Evolutionary conservation across 2,329 filamentous ascomycete species (phyloP).

Genomic region (Paecilomyces fulvus): DNA sequence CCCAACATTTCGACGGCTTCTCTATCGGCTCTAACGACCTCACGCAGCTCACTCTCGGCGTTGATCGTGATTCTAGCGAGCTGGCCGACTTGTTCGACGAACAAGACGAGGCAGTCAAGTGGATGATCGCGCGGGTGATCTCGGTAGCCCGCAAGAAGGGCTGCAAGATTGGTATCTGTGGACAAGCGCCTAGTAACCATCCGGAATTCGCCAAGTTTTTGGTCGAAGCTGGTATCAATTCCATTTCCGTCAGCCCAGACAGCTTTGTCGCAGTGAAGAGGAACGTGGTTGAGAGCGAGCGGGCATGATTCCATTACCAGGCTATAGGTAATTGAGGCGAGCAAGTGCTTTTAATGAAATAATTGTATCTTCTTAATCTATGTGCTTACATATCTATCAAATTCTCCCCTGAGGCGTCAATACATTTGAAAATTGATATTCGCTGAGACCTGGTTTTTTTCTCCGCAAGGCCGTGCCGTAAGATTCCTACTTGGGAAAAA

Average conservation of each 20-base stretch:
- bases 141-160: conserved; percentile 18
- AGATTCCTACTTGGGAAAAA: too few species aligned
- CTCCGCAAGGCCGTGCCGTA: background rate
- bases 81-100: conserved; percentile 32
- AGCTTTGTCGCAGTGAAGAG: conserved; percentile 31
- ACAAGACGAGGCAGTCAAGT: conserved; percentile 32
- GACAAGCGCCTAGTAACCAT: conserved; percentile 34
- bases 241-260: conserved; percentile 33
- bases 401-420: background rate
- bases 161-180: conserved; percentile 33
- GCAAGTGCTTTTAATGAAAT: background rate
- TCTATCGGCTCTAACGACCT: conserved; percentile 36
- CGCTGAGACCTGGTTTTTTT: background rate
- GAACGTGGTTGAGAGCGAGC: conserved; percentile 2
- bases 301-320: background rate
- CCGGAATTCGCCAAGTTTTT: conserved; percentile 31
- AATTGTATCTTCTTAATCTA: background rate
- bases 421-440: background rate
- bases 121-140: conserved; percentile 31
- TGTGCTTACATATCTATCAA: background rate
- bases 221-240: conserved; percentile 28
- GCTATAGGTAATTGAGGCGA: background rate
- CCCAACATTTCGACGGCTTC: conserved; percentile 33
- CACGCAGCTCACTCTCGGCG: conserved; percentile 32
- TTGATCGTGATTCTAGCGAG: conserved; percentile 31